Evolutionary conservation across 2,329 filamentous ascomycete genomes (phyloP).

Genomic region (Calonectria crousiana): DNA sequence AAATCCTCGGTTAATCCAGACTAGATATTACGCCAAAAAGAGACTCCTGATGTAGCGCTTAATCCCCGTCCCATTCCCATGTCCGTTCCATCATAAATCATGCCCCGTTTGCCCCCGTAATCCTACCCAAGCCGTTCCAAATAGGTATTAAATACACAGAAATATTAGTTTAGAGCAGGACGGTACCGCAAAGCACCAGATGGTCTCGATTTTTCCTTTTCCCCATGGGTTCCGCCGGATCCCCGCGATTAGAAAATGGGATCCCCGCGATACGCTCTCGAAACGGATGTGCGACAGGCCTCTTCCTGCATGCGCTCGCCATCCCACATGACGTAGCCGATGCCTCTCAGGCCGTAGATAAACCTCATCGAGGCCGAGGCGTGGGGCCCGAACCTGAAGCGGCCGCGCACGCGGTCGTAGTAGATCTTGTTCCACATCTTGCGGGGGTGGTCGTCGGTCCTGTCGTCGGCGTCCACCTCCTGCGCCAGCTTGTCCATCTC

Average conservation of each 20-base stretch:
- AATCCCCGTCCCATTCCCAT: neutral
- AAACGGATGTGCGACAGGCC: conserved; percentile 28
- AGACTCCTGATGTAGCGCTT: neutral
- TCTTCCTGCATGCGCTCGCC: conserved; percentile 33
- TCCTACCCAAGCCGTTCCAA: neutral
- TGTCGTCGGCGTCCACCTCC: conserved; percentile 32
- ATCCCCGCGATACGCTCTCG: conserved; percentile 37
- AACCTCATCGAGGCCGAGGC: conserved; percentile 35
- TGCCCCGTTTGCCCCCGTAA: neutral
- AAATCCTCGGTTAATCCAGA: neutral
- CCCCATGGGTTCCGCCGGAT: neutral
- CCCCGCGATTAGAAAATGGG: conserved; percentile 21
- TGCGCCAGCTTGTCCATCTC: conserved; percentile 35
- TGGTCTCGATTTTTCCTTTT: neutral
- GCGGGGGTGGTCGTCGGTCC: conserved; percentile 30
- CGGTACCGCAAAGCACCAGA: too few relatives aligned
- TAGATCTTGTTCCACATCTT: conserved; percentile 34
- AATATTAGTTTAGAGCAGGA: neutral
- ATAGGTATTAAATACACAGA: neutral
- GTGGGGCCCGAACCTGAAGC: conserved; percentile 34
- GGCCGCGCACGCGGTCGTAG: conserved; percentile 30
- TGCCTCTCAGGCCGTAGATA: conserved; percentile 30
- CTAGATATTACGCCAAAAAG: neutral
- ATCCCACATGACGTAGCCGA: conserved; percentile 42
- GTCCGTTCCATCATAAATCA: neutral